Base-by-base conservation (phyloP, 2,329 filamentous ascomycete genomes). In the Kalmusia sp. region DNA sequence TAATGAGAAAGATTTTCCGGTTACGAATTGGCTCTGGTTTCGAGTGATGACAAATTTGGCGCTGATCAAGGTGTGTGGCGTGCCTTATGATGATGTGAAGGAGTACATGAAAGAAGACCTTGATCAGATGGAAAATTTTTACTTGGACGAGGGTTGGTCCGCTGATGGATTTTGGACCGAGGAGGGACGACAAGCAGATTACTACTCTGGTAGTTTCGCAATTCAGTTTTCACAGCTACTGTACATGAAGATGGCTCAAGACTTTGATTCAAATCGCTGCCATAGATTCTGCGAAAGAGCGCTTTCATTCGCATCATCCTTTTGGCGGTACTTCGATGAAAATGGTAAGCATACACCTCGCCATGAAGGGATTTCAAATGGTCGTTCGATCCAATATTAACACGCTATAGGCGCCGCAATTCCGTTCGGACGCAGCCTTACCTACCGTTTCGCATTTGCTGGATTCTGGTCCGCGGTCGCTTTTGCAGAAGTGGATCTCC, bases 151-250 rank as follows among this genome's bases (percentile, higher is more conserved):
- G 3, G 81, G 80, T 0, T 83, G 81, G 81, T 77, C 78, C 0
- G 74, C 70, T 1, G 81, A 83, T 44, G 81, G 81, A 0, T 52
- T 70, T 0, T 83, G 77, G 80, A 69, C 55, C 12, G 60, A 70
- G 3, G 53, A 70, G 52, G 50, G 74, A 41, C 6, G 61, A 14
- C 80, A 83, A 39, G 79, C 76, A 0, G 81, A 83, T 46, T 82
- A 83, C 59, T 83, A 83, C 49, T 82, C 80, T 1, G 80, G 80
- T 0, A 83, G 81, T 39, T 83, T 83, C 49, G 81, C 81, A 0
- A 80, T 83, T 7, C 81, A 83, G 49, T 83, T 82, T 28, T 76
- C 74, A 2, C 80, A 83, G 52, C 62, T 83, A 2, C 63, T 82
- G 0, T 83, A 80, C 53, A 68, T 74, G 0, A 76, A 74, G 6